Percentiles rank a stretch among this genome's conserved stretches.
These are phyloP conservation scores for Claviceps capensis DNA, from an alignment of 2,329 filamentous ascomycete species.

Conservation along the genomic window DNA sequence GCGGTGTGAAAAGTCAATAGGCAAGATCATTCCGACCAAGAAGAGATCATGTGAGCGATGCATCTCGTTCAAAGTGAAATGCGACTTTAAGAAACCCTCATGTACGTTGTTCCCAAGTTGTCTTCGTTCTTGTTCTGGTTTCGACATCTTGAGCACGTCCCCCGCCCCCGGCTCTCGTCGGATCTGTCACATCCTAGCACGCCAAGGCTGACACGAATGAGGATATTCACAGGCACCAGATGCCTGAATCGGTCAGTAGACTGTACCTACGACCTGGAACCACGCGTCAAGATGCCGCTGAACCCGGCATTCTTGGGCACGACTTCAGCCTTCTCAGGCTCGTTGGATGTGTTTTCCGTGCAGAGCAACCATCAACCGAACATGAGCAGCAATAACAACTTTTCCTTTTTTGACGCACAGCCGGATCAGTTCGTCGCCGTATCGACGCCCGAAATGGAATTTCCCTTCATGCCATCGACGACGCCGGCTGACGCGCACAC, in stretches of 20 bases:
- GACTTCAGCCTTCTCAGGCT: slow-evolving; percentile 3
- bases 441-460: slow-evolving; percentile 2
- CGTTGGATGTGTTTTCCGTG: slow-evolving; percentile 6
- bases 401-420: not conserved
- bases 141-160: not conserved
- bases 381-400: not conserved
- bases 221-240: slow-evolving; percentile 1
- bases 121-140: not conserved
- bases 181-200: too few relatives aligned
- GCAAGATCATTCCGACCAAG: slow-evolving; percentile 7
- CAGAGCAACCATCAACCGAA: not conserved
- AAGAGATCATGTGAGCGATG: slow-evolving; percentile 8
- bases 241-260: slow-evolving; percentile 5
- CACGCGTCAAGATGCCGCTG: slow-evolving; percentile 7
- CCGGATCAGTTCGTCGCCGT: not conserved
- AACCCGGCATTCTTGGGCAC: slow-evolving; percentile 6
- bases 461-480: slow-evolving; percentile 2
- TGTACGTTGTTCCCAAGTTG: not conserved
- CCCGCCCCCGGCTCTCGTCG: not conserved
- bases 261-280: slow-evolving; percentile 6
- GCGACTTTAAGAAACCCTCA: slow-evolving; percentile 6
- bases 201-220: not conserved
- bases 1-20: slow-evolving; percentile 6
- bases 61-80: slow-evolving; percentile 8
- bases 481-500: not conserved